Conservation (phyloP, 768 basidiomycete species). For the Lentinula lateritia region DNA sequence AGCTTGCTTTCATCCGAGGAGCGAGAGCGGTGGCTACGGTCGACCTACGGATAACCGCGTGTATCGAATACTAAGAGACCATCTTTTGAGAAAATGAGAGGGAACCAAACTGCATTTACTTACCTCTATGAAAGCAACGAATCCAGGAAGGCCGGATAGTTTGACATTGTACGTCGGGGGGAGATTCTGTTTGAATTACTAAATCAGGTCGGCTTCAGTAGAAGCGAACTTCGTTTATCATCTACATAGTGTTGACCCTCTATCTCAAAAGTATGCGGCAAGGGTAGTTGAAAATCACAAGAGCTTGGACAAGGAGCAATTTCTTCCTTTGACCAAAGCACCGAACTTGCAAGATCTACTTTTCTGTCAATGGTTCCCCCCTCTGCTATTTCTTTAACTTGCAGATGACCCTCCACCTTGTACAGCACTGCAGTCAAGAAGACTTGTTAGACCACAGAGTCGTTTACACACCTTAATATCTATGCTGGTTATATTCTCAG, state of each 20-base stretch:
- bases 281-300: conserved; percentile 46
- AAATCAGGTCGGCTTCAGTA: neutral
- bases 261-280: conserved; percentile 55
- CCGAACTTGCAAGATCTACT: conserved; percentile 44
- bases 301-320: conserved; percentile 44
- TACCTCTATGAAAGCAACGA: conserved; percentile 54
- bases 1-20: conserved; percentile 44
- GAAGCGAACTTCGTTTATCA: conserved; percentile 8
- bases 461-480: conserved; percentile 52
- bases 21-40: conserved; percentile 26
- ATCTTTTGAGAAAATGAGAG: neutral
- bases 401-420: conserved; percentile 58
- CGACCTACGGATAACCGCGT: conserved; percentile 45
- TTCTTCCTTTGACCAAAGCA: conserved; percentile 54
- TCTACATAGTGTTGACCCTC: conserved; percentile 57
- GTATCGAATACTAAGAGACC: conserved; percentile 47
- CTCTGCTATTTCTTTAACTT: conserved; percentile 58
- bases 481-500: conserved; percentile 50
- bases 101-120: conserved; percentile 7
- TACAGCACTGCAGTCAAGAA: neutral
- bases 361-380: conserved; percentile 52
- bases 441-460: neutral
- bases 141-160: conserved; percentile 67
- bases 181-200: conserved; percentile 39
- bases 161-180: conserved; percentile 69